A percentile compares a stretch with the other conserved stretches of the same genome.
These are phyloP conservation scores for Teunomyces tritomae DNA, from an alignment of 805 yeast species.

Conservation along the genomic window DNA sequence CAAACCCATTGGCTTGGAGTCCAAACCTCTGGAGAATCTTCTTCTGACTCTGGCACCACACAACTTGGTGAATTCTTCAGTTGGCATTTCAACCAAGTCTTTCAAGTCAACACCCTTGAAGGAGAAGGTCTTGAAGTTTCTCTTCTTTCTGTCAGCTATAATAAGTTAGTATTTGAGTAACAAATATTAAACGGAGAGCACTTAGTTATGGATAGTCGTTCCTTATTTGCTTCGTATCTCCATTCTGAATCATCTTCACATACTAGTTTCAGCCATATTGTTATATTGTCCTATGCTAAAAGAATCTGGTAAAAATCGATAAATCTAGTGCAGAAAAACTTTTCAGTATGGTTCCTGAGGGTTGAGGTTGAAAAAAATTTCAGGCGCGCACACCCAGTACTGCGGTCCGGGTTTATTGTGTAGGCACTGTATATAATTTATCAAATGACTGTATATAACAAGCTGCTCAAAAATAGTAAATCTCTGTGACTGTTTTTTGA, in stretches of 20 bases:
- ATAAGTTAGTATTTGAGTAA: conserved; percentile 15
- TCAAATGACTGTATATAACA: too few relatives aligned
- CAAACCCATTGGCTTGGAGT: conserved; percentile 91
- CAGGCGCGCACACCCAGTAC: not conserved
- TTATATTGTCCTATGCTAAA: conserved; percentile 9
- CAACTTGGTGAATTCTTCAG: conserved; percentile 95
- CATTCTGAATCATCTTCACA: conserved; percentile 15
- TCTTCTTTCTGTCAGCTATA: conserved; percentile 70
- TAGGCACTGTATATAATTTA: not conserved
- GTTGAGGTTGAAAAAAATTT: conserved; percentile 1
- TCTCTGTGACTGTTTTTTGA: not conserved
- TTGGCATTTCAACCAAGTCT: conserved; percentile 88
- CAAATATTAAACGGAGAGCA: not conserved
- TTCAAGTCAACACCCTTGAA: conserved; percentile 98
- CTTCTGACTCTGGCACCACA: conserved; percentile 99
- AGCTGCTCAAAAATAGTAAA: not conserved
- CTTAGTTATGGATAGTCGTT: not conserved
- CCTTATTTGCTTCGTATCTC: not conserved
- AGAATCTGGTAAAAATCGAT: conserved; percentile 9
- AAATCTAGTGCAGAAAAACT: conserved; percentile 11
- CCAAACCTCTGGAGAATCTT: conserved; percentile 98
- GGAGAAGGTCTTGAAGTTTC: conserved; percentile 93
- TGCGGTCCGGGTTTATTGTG: not conserved
- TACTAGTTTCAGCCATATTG: conserved; percentile 38
- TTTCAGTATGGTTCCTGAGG: conserved; percentile 8